Conservation (phyloP, 495 filamentous ascomycete species). For the Cercophora scortea region DNA sequence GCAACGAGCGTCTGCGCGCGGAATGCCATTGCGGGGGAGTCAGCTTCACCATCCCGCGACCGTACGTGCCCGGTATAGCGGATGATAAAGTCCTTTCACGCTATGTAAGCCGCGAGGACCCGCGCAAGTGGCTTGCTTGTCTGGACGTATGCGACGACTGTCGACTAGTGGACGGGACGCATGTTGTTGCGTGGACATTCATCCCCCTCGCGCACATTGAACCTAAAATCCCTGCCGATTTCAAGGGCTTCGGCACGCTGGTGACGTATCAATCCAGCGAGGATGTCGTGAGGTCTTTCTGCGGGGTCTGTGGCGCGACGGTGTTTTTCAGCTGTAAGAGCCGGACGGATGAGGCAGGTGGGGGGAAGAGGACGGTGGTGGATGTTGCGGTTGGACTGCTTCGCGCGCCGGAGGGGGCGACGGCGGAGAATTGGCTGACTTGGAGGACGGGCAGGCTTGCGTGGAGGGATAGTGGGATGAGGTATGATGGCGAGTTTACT, state of each 20-base stretch:
- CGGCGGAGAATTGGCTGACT: slow-evolving; percentile 35
- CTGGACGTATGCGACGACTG: slow-evolving; percentile 54
- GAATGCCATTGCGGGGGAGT: slow-evolving; percentile 40
- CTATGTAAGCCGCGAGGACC: slow-evolving; percentile 10
- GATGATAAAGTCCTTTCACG: slow-evolving; percentile 3
- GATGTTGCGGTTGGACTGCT: slow-evolving; percentile 48
- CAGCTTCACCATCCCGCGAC: slow-evolving; percentile 32
- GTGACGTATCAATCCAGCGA: slow-evolving; percentile 45
- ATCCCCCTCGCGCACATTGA: slow-evolving; percentile 46
- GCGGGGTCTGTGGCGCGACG: slow-evolving; percentile 52
- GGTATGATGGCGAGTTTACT: slow-evolving; percentile 19
- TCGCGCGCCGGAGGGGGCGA: slow-evolving; percentile 41
- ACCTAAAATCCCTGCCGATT: slow-evolving; percentile 27
- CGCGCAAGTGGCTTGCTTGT: slow-evolving; percentile 48
- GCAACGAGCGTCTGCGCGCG: slow-evolving; percentile 22
- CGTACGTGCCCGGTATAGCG: slow-evolving; percentile 6
- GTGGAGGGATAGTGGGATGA: slow-evolving; percentile 7
- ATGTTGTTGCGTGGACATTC: slow-evolving; percentile 56
- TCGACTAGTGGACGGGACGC: slow-evolving; percentile 50
- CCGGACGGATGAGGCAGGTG: not conserved
- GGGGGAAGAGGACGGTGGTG: slow-evolving; percentile 25
- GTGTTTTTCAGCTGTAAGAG: slow-evolving; percentile 33
- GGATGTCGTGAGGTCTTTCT: slow-evolving; percentile 51
- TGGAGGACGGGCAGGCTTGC: slow-evolving; percentile 22
- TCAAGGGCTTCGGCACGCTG: slow-evolving; percentile 40